Evolutionary conservation across 2,329 filamentous ascomycete species (phyloP), one percentile per base, ranked within the genome.

Genomic region (Thielaviopsis euricoi): DNA sequence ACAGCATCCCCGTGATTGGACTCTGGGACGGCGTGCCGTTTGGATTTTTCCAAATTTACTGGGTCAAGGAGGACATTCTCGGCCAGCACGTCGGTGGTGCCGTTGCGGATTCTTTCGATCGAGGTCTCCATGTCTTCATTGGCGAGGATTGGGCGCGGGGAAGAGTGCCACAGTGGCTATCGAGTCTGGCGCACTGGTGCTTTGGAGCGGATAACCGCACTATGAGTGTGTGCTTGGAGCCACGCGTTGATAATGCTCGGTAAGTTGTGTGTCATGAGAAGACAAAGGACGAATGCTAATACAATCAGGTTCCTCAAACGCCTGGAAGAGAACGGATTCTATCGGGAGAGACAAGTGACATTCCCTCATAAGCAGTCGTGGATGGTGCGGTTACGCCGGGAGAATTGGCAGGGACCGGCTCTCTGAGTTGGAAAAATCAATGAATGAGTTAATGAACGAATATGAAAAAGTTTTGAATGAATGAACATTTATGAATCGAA

Each of bases 1-100:
- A 96, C 69, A 89, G 84, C 9, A 95, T 97, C 69, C 93, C 93
- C 0, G 89, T 85, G 0, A 91, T 97, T 61, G 93, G 87, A 0
- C 84, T 89, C 67, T 98, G 91, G 87, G 89, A 97, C 64, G 90
- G 89, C 12, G 85, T 91, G 61, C 91, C 91, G 0, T 98, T 97
- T 71, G 93, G 89, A 0, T 98, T 94, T 68, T 96, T 98, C 67
- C 93, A 98, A 73, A 79, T 98, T 37, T 98, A 98, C 72, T 98
- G 93, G 91, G 89, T 93, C 3, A 95, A 95, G 66, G 93, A 98
- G 67, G 93, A 97, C 66, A 73, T 76, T 0, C 69, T 98, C 0
- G 89, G 87, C 0, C 78, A 76, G 53, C 76, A 88, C 62, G 70
- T 94, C 3, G 77, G 82, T 0, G 77, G 77, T 22, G 77, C 79